Evolutionary conservation across 768 basidiomycete species (phyloP).

Genomic region (Neoboletus brunneissimus): DNA sequence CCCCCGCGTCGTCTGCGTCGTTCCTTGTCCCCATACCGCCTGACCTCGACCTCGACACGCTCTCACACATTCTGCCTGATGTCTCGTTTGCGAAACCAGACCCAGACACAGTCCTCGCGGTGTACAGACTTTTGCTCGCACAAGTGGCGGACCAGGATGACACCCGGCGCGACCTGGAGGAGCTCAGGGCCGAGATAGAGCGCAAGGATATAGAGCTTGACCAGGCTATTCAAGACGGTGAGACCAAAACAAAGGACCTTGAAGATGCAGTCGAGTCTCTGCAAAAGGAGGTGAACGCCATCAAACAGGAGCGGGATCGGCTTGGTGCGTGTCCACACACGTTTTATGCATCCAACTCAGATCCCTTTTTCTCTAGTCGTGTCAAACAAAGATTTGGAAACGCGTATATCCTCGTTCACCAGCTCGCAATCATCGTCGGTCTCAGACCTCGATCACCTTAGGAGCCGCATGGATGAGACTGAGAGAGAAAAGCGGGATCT

Average conservation of each 20-base stretch:
- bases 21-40: constrained; percentile 52
- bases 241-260: constrained; percentile 55
- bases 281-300: constrained; percentile 52
- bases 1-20: constrained; percentile 1
- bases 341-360: background rate
- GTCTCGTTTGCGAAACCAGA: constrained; percentile 53
- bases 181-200: constrained; percentile 61
- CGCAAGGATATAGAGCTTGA: constrained; percentile 81
- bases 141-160: constrained; percentile 56
- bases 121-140: constrained; percentile 61
- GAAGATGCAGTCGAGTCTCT: constrained; percentile 50
- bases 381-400: constrained; percentile 47
- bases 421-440: constrained; percentile 62
- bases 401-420: constrained; percentile 54
- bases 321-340: constrained; percentile 49
- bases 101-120: constrained; percentile 53
- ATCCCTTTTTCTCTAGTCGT: constrained; percentile 36
- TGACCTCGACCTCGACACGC: constrained; percentile 62
- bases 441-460: constrained; percentile 55
- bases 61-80: constrained; percentile 62
- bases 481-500: constrained; percentile 92
- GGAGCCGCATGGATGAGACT: constrained; percentile 62
- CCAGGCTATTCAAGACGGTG: constrained; percentile 77
- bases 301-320: constrained; percentile 62
- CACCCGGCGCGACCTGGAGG: constrained; percentile 64